A percentile compares a stretch with the other conserved stretches of the same genome.
Evolutionary conservation across 129 eudicot species (phyloP).

Genomic region (Centella asiatica): DNA sequence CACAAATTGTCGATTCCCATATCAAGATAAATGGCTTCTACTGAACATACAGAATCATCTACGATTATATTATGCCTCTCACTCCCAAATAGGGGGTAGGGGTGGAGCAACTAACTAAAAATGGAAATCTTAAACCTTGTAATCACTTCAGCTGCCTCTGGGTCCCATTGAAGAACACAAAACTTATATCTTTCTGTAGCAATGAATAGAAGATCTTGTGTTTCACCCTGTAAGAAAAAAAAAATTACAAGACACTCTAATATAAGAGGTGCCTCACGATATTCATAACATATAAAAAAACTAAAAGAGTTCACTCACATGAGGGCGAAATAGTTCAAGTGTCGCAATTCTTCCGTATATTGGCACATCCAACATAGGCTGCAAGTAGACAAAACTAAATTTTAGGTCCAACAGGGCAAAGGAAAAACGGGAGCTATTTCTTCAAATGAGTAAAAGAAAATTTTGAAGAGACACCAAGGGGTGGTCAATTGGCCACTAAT

Average conservation of each 20-base stretch:
- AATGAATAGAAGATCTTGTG: conserved; percentile 91
- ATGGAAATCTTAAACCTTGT: conserved; percentile 54
- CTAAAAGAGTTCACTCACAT: conserved; percentile 46
- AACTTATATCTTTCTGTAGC: conserved; percentile 97
- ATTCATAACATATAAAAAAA: neutral
- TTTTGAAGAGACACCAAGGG: neutral
- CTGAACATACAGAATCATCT: too few species aligned
- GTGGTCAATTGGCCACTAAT: neutral
- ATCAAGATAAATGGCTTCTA: too few species aligned
- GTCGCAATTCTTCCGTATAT: conserved; percentile 98
- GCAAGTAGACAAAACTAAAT: conserved; percentile 17
- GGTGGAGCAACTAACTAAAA: neutral
- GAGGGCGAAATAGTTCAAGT: conserved; percentile 90
- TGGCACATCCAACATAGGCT: conserved; percentile 96
- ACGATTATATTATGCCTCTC: too few species aligned
- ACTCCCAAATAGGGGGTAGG: too few species aligned
- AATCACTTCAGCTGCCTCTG: conserved; percentile 65
- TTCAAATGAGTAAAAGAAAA: neutral
- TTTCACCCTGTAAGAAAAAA: conserved; percentile 54
- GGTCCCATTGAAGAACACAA: conserved; percentile 97
- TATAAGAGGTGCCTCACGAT: neutral
- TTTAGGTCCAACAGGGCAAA: conserved; percentile 6
- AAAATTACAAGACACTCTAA: conserved; percentile 6
- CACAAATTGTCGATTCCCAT: neutral
- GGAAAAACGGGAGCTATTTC: neutral